These are phyloP conservation scores for Trichoderma sp. DNA, from an alignment of 2,329 filamentous ascomycete genomes.

Conservation along the genomic window DNA sequence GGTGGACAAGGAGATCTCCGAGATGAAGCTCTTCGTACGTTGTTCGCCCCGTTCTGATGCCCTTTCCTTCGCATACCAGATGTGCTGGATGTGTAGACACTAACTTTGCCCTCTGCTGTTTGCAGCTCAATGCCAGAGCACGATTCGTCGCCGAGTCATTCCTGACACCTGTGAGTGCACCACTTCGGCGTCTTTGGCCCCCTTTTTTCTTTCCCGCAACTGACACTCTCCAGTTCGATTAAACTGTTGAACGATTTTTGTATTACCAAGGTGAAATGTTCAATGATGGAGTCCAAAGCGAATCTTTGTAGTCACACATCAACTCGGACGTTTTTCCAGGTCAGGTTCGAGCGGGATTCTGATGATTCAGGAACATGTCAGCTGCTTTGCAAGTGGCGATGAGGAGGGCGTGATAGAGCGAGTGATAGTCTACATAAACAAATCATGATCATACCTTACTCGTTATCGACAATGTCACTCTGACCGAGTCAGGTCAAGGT, in stretches of 20 bases:
- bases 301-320: neutral
- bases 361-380: neutral
- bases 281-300: neutral
- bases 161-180: conserved; percentile 74
- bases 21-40: conserved; percentile 99
- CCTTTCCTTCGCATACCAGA: neutral
- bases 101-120: neutral
- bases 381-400: neutral
- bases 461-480: neutral
- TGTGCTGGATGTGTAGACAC: neutral
- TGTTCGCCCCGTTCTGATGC: conserved; percentile 30
- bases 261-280: neutral
- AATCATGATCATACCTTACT: neutral
- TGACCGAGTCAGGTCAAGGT: neutral
- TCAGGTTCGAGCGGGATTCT: neutral
- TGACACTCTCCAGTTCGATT: conserved; percentile 40
- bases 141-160: conserved; percentile 98
- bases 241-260: conserved; percentile 20
- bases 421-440: neutral
- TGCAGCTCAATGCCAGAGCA: conserved; percentile 88
- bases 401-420: neutral
- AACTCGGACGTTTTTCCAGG: neutral
- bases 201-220: neutral
- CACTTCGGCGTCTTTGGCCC: neutral
- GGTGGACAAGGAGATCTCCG: conserved; percentile 99